Evolutionary conservation across 305 asterid species (phyloP), one percentile per base, ranked within the genome.

Genomic region (Solanum hybrid): DNA sequence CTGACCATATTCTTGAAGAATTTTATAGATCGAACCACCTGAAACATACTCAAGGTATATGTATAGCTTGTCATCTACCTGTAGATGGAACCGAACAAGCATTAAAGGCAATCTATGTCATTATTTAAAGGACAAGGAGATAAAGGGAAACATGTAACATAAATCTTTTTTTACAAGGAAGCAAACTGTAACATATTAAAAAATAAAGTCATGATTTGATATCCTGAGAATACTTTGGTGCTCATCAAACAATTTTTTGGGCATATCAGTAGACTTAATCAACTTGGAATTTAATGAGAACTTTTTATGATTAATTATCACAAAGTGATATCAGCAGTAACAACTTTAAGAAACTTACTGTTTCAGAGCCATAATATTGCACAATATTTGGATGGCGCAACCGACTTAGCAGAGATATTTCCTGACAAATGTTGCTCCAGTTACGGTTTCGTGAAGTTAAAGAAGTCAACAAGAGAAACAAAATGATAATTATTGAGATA

Each of bases 371-470:
- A 86, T 93, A 94, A 89, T 95, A 95, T 87, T 93, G 98, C 89
- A 95, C 96, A 37, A 96, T 95, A 86, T 96, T 96, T 89, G 96
- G 97, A 91, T 96, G 98, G 39, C 90, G 92, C 42, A 96, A 91
- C 86, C 91, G 92, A 91, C 97, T 93, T 86, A 96, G 92, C 42
- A 95, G 86, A 87, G 94, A 91, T 90, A 95, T 92, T 90, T 95
- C 97, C 97, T 95, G 95, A 91, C 90, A 91, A 88, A 82, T 33
- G 67, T 28, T 28, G 83, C 26, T 83, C 89, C 35, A 86, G 88
- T 86, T 91, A 89, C 22, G 88, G 67, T 90, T 74, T 83, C 76
- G 90, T 22, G 35, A 46, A 89, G 35, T 77, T 61, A 76, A 34
- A 42, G 73, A 28, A 42, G 67, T 4, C 73, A 64, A 64, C 73